These are phyloP conservation scores for Talaromyces sp. DNA, from an alignment of 2,329 filamentous ascomycete genomes.

Conservation along the genomic window DNA sequence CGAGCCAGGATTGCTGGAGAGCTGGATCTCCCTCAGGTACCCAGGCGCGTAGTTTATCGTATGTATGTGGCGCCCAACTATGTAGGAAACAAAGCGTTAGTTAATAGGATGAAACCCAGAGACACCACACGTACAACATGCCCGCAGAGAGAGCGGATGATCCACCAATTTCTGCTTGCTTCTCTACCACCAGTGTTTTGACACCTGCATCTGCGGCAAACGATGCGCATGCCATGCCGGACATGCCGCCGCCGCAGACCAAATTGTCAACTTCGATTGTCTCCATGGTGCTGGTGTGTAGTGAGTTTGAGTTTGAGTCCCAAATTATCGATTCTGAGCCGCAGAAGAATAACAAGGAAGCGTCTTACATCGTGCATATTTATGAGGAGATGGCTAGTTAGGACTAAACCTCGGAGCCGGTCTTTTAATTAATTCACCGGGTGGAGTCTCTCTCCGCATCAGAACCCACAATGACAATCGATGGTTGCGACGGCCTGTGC, in stretches of 20 bases:
- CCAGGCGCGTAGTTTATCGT: constrained; percentile 27
- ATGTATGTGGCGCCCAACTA: constrained; percentile 30
- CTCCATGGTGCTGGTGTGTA: constrained; percentile 16
- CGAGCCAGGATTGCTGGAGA: constrained; percentile 29
- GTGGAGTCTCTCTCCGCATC: neutral
- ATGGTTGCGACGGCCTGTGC: too few relatives aligned
- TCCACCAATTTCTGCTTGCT: constrained; percentile 26
- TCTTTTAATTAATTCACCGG: neutral
- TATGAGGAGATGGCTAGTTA: neutral
- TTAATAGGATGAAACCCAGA: neutral
- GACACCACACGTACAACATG: constrained; percentile 28
- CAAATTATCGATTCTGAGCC: too few relatives aligned
- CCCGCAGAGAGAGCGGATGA: constrained; percentile 31
- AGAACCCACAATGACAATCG: neutral
- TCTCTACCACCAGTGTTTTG: constrained; percentile 29
- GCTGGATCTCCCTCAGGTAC: constrained; percentile 27
- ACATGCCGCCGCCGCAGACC: constrained; percentile 34
- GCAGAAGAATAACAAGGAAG: too few relatives aligned
- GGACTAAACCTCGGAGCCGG: neutral
- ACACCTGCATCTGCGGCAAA: constrained; percentile 30
- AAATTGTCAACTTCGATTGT: constrained; percentile 25
- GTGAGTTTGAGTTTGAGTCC: too few relatives aligned
- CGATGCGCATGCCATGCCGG: constrained; percentile 31
- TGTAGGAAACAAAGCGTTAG: neutral
- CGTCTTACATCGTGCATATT: too few relatives aligned